Evolutionary conservation across 2,329 filamentous ascomycete species (phyloP), one percentile per base, ranked within the genome.

Genomic region (Neonectria ditissima): DNA sequence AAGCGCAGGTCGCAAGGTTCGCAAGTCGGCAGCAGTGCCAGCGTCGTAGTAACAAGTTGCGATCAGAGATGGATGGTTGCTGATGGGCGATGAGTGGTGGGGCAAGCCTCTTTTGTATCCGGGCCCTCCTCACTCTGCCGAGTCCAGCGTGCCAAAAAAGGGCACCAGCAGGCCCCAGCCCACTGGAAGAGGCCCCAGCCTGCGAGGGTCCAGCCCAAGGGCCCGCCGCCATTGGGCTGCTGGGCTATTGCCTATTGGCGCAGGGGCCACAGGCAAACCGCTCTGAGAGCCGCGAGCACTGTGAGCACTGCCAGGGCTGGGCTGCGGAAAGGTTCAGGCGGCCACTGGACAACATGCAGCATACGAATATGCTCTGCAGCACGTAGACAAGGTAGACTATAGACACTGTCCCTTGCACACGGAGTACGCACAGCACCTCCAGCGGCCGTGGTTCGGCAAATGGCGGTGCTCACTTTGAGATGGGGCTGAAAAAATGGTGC

Each of bases 91-190:
- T 68, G 69, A 73, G 71, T 73, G 71, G 71, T 73, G 71, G 71
- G 71, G 71, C 71, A 73, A 71, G 58, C 71, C 67, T 71, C 71
- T 73, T 73, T 73, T 73, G 71, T 73, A 73, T 70, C 59, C 63
- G 68, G 18, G 52, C 58, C 48, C 57, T 39, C 51, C 48, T 55
- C 51, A 48, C 58, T 61, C 45, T 55, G 39, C 37, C 37, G 37
- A 20, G 37, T 20, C 37, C 37, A 41, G 37, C 56, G 28, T 22
- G 47, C 47, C 50, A 59, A 51, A 59, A 54, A 59, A 47, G 51
- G 56, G 44, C 47, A 9, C n/a, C 26, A 50, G n/a, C 47, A 30
- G 47, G 47, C 47, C 47, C 47, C 26, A 50, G 47, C 47, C 47
- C 47, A 34, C 47, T 50, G 47, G n/a, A 50, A 50, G 30, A 34